phyloP scores from a whole-genome alignment of 768 basidiomycete genomes.

The Holtermanniella nyarrowii region DNA sequence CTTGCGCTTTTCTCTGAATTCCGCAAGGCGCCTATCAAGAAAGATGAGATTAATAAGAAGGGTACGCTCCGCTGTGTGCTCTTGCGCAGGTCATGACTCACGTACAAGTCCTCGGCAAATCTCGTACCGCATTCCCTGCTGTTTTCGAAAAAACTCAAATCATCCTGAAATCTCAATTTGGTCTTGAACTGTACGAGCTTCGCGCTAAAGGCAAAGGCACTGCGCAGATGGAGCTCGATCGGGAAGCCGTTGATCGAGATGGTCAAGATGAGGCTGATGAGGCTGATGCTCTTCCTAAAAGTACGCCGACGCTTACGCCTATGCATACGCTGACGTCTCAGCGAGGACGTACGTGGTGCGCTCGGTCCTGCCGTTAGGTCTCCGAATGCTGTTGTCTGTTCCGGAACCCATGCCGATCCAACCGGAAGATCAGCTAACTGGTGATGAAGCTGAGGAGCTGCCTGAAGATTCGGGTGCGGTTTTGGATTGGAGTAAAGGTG shows the following conservation, averaged over 20 bases:
- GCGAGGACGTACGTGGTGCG: conserved; percentile 78
- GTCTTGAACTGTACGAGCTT: conserved; percentile 76
- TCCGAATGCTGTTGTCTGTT: conserved; percentile 45
- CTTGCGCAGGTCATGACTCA: background rate
- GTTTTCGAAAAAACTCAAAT: conserved; percentile 58
- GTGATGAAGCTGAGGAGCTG: conserved; percentile 46
- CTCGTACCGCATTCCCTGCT: conserved; percentile 53
- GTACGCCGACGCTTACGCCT: background rate
- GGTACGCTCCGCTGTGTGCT: conserved; percentile 42
- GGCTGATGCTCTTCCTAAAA: conserved; percentile 41
- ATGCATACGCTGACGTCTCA: conserved; percentile 48
- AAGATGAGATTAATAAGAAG: conserved; percentile 83
- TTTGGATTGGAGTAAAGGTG: conserved; percentile 31
- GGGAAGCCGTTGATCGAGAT: conserved; percentile 48
- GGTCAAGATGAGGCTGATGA: conserved; percentile 39
- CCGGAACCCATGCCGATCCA: conserved; percentile 48
- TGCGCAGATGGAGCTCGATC: conserved; percentile 43
- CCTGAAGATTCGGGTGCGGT: conserved; percentile 49
- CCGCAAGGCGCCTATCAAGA: conserved; percentile 53
- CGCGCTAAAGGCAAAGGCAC: conserved; percentile 34
- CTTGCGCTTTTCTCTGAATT: conserved; percentile 74
- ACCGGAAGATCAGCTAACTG: conserved; percentile 45
- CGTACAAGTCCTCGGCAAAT: conserved; percentile 46
- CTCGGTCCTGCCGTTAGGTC: conserved; percentile 53
- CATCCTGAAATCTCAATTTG: conserved; percentile 57